A percentile compares a stretch with the other conserved stretches of the same genome.
These are phyloP conservation scores for Lagenidium giganteum DNA, from an alignment of 352 stramenopile genomes.

Conservation along the genomic window DNA sequence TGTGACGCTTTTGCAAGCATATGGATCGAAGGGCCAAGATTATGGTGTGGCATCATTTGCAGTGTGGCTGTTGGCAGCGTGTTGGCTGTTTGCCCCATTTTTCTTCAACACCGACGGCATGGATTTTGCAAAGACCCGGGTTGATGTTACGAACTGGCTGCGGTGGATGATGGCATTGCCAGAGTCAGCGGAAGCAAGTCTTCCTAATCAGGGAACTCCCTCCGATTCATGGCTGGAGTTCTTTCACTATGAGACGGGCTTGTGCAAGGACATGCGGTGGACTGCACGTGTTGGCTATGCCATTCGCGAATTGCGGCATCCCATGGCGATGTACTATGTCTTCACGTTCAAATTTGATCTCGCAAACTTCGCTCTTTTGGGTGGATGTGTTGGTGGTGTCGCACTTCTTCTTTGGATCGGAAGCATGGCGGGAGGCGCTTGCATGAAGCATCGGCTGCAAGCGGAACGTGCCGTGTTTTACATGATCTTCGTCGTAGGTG, in stretches of 20 bases:
- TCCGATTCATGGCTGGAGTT: conserved; percentile 77
- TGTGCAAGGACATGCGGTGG: conserved; percentile 59
- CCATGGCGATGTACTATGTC: conserved; percentile 80
- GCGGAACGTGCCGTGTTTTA: conserved; percentile 58
- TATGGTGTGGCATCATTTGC: conserved; percentile 85
- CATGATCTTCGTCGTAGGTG: conserved; percentile 57
- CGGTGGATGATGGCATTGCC: conserved; percentile 75
- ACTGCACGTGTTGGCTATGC: conserved; percentile 64
- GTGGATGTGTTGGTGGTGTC: conserved; percentile 55
- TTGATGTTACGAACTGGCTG: conserved; percentile 81
- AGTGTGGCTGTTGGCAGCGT: conserved; percentile 76
- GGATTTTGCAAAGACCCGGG: conserved; percentile 81
- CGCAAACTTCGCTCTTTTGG: conserved; percentile 51
- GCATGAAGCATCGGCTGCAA: conserved; percentile 58
- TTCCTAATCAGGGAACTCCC: conserved; percentile 24
- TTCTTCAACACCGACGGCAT: conserved; percentile 86
- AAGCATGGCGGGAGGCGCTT: conserved; percentile 37
- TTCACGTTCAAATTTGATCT: conserved; percentile 74
- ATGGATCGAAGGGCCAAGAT: conserved; percentile 79
- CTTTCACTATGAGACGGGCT: conserved; percentile 70
- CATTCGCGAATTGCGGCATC: conserved; percentile 70
- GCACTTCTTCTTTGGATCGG: conserved; percentile 62
- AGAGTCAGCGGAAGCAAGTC: conserved; percentile 30
- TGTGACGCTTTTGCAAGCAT: conserved; percentile 67
- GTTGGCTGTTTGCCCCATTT: conserved; percentile 80